A percentile compares a stretch with the other conserved stretches of the same genome.
phyloP scores from a whole-genome alignment of 257 asterid species.

The Capsicum chinense region DNA sequence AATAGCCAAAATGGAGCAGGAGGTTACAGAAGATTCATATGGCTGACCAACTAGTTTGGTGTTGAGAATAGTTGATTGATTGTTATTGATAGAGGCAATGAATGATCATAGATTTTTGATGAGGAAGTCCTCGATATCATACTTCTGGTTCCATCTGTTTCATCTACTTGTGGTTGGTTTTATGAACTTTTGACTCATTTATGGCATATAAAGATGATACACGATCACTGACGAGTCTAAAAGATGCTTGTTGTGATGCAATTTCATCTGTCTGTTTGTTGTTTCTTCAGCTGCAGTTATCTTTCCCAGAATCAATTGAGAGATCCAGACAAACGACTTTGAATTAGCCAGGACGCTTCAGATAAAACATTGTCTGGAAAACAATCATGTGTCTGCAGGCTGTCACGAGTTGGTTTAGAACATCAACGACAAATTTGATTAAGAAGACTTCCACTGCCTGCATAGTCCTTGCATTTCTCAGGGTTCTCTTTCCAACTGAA shows the following conservation, averaged over 20 bases:
- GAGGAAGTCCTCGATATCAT: not conserved
- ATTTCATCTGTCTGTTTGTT: conserved; percentile 27
- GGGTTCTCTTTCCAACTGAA: too few relatives aligned
- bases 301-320: conserved; percentile 76
- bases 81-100: not conserved
- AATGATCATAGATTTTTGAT: not conserved
- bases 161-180: not conserved
- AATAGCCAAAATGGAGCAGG: not conserved
- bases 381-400: too few relatives aligned
- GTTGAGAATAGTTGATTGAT: not conserved
- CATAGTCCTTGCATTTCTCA: too few relatives aligned
- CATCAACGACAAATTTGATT: too few relatives aligned
- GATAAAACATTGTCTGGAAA: too few relatives aligned
- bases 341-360: conserved; percentile 49
- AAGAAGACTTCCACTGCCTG: too few relatives aligned
- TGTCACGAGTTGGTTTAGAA: too few relatives aligned
- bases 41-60: not conserved
- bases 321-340: conserved; percentile 87
- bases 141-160: not conserved
- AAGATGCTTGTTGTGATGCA: not conserved
- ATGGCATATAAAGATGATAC: not conserved
- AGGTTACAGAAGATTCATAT: not conserved
- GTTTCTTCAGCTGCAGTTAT: conserved; percentile 47
- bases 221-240: not conserved
- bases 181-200: not conserved